Evolutionary conservation across 1,139 yeast genomes (phyloP), one percentile per base, ranked within the genome.

Genomic region (Keqinozyma sinolaborantium): DNA sequence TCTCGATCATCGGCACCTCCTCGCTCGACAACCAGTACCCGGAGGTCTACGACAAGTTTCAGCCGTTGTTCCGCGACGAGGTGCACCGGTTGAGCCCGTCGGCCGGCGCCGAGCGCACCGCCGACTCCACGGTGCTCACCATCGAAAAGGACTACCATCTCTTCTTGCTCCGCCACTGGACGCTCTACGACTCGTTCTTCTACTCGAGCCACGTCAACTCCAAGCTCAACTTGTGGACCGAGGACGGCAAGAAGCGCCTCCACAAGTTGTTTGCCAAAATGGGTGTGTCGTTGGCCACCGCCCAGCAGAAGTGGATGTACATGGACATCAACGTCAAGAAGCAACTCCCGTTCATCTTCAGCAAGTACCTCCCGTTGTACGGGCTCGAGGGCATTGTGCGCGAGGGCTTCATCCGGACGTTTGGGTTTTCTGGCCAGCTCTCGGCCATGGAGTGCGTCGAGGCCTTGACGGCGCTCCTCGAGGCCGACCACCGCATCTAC

Each of bases 391-490:
- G 88, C 24, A 71, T 92, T 12, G 77, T 85, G 1, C 69, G 94
- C 39, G 92, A 85, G 33, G 97, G 98, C 0, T 88, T 92, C 39
- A 72, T 87, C 9, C 69, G 96, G 37, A 77, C 86, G 5, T 88
- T 76, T 58, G 98, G 98, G 1, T 90, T 75, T 51, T 78, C 84
- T 37, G 96, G 97, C 2, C 77, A 86, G 15, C 67, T 92, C 18
- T 79, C 95, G 24, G 97, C 97, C 1, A 86, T 90, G 59, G 99
- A 94, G 54, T 87, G 86, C 49, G 95, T 86, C 5, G 97, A 92
- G 50, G 77, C 96, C 0, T 61, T 92, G 10, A 77, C 88, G 4
- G 96, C 98, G 2, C 58, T 92, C 36, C 61, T 94, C 19, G 97
- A 92, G 50, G 73, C 72, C 32, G 86, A 81, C 38, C 64, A 63